These are phyloP conservation scores for Clathrus columnatus DNA, from an alignment of 768 basidiomycete genomes.

Conservation along the genomic window DNA sequence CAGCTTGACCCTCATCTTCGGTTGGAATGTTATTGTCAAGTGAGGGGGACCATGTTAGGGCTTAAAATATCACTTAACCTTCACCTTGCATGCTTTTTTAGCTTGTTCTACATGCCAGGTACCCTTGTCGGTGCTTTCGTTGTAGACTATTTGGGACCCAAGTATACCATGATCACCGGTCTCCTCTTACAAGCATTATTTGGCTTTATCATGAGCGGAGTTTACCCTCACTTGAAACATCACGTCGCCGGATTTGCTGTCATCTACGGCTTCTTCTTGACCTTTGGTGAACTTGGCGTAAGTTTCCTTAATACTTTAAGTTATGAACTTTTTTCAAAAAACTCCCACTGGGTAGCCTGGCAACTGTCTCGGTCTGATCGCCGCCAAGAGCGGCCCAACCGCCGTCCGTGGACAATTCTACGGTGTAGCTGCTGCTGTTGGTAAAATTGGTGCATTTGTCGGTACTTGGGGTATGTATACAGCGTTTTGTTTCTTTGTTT, in stretches of 20 bases:
- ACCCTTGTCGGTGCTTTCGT: constrained; percentile 26
- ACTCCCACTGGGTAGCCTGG: constrained; percentile 18
- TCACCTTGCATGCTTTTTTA: constrained; percentile 16
- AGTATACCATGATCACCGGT: constrained; percentile 27
- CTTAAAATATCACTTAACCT: neutral
- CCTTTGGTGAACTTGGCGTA: constrained; percentile 29
- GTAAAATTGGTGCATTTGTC: constrained; percentile 76
- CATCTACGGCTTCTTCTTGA: constrained; percentile 24
- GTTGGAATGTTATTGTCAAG: constrained; percentile 85
- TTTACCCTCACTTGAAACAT: constrained; percentile 22
- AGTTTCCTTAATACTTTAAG: neutral
- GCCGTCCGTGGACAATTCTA: constrained; percentile 26
- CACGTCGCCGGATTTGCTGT: constrained; percentile 20
- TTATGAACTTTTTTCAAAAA: neutral
- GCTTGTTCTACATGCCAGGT: constrained; percentile 36
- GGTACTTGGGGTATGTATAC: constrained; percentile 64
- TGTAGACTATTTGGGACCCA: constrained; percentile 26
- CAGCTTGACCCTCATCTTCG: constrained; percentile 53
- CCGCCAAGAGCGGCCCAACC: constrained; percentile 32
- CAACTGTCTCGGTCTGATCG: constrained; percentile 32
- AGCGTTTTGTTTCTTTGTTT: neutral
- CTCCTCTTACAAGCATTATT: constrained; percentile 15
- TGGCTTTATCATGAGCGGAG: constrained; percentile 31
- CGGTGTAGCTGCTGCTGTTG: constrained; percentile 40
- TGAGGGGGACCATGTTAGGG: no score